phyloP scores from a whole-genome alignment of 2,329 filamentous ascomycete species.

The Neodidymelliopsis sp. region DNA sequence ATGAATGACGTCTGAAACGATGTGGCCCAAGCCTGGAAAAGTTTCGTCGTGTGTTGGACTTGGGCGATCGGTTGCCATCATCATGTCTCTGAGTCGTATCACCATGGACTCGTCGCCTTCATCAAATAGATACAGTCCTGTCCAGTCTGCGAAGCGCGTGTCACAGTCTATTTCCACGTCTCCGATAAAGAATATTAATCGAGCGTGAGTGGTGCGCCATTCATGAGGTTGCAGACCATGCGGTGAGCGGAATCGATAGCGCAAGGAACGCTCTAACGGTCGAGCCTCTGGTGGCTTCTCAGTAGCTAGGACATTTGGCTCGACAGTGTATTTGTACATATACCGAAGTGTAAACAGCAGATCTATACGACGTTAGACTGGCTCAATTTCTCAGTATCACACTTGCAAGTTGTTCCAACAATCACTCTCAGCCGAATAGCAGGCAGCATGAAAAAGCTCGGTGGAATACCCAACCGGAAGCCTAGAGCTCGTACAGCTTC shows the following conservation, averaged over 20 bases:
- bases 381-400: not conserved
- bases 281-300: not conserved
- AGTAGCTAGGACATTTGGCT: no score
- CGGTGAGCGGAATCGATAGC: not conserved
- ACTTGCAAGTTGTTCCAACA: not conserved
- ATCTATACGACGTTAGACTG: not conserved
- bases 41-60: not conserved
- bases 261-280: not conserved
- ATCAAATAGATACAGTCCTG: slow-evolving; percentile 14
- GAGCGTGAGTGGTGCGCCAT: slow-evolving; percentile 5
- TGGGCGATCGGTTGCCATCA: slow-evolving; percentile 2
- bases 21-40: slow-evolving; percentile 8
- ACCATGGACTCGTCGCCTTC: slow-evolving; percentile 6
- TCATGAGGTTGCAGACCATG: not conserved
- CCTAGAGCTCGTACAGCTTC: slow-evolving; percentile 19
- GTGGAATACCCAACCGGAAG: slow-evolving; percentile 13
- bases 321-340: not conserved
- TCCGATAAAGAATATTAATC: not conserved
- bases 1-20: slow-evolving; percentile 13
- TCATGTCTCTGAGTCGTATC: slow-evolving; percentile 1
- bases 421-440: slow-evolving; percentile 1
- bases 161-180: no score
- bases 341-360: slow-evolving; percentile 4
- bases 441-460: slow-evolving; percentile 15
- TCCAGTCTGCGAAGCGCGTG: not conserved